Percentiles rank a stretch among this genome's conserved stretches.
phyloP scores from a whole-genome alignment of 805 yeast species.

The Saturnispora silvae region DNA sequence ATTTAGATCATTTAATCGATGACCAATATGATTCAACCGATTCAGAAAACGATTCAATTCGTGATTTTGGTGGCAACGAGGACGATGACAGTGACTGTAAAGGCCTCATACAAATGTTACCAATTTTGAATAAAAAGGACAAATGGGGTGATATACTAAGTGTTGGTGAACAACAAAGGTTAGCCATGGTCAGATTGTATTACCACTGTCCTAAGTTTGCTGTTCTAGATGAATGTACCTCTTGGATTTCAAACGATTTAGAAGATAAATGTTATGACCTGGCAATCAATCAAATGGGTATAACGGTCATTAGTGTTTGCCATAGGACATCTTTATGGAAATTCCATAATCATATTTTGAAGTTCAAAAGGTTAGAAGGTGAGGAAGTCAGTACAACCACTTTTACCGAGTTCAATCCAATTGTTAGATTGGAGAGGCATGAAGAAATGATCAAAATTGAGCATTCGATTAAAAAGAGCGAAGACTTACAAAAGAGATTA shows the following conservation, averaged over 20 bases:
- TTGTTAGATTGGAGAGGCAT: slow-evolving; percentile 60
- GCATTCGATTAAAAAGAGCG: slow-evolving; percentile 58
- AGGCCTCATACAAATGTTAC: slow-evolving; percentile 14
- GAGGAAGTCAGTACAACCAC: slow-evolving; percentile 13
- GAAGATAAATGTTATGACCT: slow-evolving; percentile 81
- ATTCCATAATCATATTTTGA: slow-evolving; percentile 72
- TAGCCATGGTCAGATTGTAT: slow-evolving; percentile 87
- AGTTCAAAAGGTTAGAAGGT: slow-evolving; percentile 32
- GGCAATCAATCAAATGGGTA: slow-evolving; percentile 62
- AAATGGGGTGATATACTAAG: slow-evolving; percentile 88
- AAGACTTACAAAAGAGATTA: slow-evolving; percentile 55
- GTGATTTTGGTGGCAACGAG: not conserved
- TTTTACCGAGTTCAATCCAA: slow-evolving; percentile 58
- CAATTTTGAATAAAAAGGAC: slow-evolving; percentile 55
- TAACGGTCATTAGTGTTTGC: slow-evolving; percentile 80
- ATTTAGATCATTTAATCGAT: slow-evolving; percentile 47
- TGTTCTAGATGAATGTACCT: slow-evolving; percentile 90
- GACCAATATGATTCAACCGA: slow-evolving; percentile 18
- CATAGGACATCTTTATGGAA: slow-evolving; percentile 91
- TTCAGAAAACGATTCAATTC: slow-evolving; percentile 12
- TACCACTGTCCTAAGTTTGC: slow-evolving; percentile 91
- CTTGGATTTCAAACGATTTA: slow-evolving; percentile 84
- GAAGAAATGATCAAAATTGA: slow-evolving; percentile 68
- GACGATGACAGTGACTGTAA: slow-evolving; percentile 4
- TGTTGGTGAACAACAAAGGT: slow-evolving; percentile 84